A percentile compares a stretch with the other conserved stretches of the same genome.
Conservation (phyloP, 2,329 filamentous ascomycete species). For the Claviceps pazoutovae region DNA sequence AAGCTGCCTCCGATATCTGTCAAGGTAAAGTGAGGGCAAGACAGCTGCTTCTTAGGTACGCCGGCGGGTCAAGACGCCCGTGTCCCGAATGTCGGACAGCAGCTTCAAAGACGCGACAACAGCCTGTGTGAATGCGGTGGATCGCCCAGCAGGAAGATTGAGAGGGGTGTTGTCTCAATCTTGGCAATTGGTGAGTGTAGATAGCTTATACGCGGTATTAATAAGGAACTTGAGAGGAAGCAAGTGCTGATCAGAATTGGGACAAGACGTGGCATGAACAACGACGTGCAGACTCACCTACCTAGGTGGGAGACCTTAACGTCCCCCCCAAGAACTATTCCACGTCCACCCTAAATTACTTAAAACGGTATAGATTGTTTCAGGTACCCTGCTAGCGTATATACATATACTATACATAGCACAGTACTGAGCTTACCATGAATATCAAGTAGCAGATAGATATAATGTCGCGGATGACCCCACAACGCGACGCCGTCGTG, state of each 20-base stretch:
- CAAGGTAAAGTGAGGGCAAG: neutral
- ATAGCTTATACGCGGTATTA: neutral
- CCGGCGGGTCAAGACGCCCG: neutral
- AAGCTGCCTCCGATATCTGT: neutral
- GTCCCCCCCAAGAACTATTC: too few species aligned
- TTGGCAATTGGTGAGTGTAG: neutral
- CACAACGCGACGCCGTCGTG: too few species aligned
- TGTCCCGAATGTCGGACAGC: neutral
- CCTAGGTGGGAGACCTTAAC: neutral
- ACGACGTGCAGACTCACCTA: neutral
- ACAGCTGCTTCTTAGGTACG: neutral
- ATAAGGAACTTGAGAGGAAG: neutral
- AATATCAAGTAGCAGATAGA: too few species aligned
- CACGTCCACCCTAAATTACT: too few species aligned
- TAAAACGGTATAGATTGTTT: too few species aligned
- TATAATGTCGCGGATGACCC: too few species aligned
- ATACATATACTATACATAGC: too few species aligned
- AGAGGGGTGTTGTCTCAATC: neutral
- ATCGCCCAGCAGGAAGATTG: too few species aligned
- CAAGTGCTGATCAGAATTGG: neutral
- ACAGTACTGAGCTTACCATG: too few species aligned
- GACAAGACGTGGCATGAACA: slow-evolving; percentile 2
- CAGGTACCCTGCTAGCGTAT: too few species aligned
- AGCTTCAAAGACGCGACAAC: neutral
- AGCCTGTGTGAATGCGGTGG: neutral